phyloP scores from a whole-genome alignment of 1,139 yeast species.

The Hemisphaericaspora lyxosophila region DNA sequence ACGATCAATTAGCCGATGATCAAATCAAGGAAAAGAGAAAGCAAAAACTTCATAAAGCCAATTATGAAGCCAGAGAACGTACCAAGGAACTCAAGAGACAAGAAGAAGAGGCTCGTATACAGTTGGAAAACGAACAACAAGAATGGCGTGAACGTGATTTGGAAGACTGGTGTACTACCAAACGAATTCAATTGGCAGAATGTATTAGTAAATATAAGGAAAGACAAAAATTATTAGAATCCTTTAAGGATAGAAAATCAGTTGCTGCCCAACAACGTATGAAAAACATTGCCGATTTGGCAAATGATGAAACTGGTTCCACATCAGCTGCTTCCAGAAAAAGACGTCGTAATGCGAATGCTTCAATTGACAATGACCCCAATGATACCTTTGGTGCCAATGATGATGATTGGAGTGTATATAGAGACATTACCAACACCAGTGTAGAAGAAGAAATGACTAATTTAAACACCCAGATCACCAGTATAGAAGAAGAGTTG shows the following conservation, averaged over 20 bases:
- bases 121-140: slow-evolving; percentile 58
- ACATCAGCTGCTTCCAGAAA: slow-evolving; percentile 39
- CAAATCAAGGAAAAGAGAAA: slow-evolving; percentile 84
- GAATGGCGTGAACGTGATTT: slow-evolving; percentile 78
- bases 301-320: slow-evolving; percentile 62
- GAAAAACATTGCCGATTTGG: slow-evolving; percentile 87
- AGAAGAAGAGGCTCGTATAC: slow-evolving; percentile 54
- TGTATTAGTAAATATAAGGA: slow-evolving; percentile 64
- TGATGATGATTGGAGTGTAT: slow-evolving; percentile 94
- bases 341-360: slow-evolving; percentile 54
- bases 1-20: slow-evolving; percentile 76
- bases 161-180: slow-evolving; percentile 74
- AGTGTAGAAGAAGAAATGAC: slow-evolving; percentile 74
- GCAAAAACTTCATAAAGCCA: slow-evolving; percentile 80
- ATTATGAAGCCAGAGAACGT: slow-evolving; percentile 82
- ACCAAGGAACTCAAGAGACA: slow-evolving; percentile 71
- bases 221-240: slow-evolving; percentile 67
- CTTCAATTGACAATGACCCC: slow-evolving; percentile 84
- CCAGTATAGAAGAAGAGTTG: slow-evolving; percentile 69
- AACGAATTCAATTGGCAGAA: slow-evolving; percentile 59
- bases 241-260: slow-evolving; percentile 84
- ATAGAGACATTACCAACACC: slow-evolving; percentile 76
- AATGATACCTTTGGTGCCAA: slow-evolving; percentile 94
- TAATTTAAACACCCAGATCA: slow-evolving; percentile 60
- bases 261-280: slow-evolving; percentile 89